A percentile compares a stretch with the other conserved stretches of the same genome.
Conservation (phyloP, 1,139 yeast genomes). For the Hemisphaericaspora xylofermentans region DNA sequence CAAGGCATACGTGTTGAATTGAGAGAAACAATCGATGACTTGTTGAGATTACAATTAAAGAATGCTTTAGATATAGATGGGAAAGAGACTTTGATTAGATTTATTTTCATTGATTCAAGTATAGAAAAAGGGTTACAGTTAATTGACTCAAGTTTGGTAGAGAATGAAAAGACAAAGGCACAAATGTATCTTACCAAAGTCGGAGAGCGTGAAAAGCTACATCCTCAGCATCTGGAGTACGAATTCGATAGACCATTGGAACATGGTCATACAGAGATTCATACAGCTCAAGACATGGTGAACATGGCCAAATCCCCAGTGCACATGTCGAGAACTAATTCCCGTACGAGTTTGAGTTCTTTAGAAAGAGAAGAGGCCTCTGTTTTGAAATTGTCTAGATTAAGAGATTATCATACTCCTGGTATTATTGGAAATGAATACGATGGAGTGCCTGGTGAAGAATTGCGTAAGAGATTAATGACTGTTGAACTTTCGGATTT, state of each 20-base stretch:
- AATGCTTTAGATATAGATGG: conserved; percentile 62
- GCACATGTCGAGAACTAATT: conserved; percentile 33
- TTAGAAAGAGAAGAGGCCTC: conserved; percentile 46
- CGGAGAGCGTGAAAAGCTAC: conserved; percentile 15
- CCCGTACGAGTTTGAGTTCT: conserved; percentile 35
- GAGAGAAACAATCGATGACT: conserved; percentile 53
- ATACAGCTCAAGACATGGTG: conserved; percentile 14
- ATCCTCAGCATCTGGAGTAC: conserved; percentile 4
- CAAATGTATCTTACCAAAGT: conserved; percentile 12
- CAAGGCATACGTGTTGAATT: conserved; percentile 45
- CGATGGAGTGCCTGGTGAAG: conserved; percentile 47
- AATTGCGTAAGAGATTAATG: conserved; percentile 49
- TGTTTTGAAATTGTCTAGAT: conserved; percentile 33
- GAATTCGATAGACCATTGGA: conserved; percentile 7
- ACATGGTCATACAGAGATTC: conserved; percentile 5
- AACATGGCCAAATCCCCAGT: conserved; percentile 24
- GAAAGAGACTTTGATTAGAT: conserved; percentile 67
- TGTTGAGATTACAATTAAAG: conserved; percentile 54
- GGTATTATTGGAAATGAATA: conserved; percentile 15
- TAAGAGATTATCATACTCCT: conserved; percentile 26
- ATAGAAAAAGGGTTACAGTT: conserved; percentile 63
- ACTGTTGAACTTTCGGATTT: conserved; percentile 50
- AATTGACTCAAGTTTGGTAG: conserved; percentile 39
- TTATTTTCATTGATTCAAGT: conserved; percentile 68
- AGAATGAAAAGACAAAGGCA: conserved; percentile 16